Evolutionary conservation across 2,329 filamentous ascomycete genomes (phyloP).

Genomic region (Pyricularia grisea): DNA sequence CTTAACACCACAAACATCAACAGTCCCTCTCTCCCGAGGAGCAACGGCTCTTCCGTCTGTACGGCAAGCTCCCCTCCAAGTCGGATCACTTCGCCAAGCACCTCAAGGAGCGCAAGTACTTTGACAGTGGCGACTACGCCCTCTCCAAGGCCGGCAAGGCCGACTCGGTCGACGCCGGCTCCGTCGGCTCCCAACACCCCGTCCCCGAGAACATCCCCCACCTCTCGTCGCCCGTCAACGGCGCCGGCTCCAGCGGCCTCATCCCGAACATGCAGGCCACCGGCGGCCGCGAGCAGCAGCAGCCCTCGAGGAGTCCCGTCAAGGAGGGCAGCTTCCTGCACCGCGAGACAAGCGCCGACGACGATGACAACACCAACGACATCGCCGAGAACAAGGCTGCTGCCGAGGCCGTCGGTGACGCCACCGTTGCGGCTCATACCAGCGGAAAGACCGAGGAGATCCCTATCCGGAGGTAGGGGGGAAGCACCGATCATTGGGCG

Average conservation of each 20-base stretch:
- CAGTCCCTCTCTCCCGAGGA: slow-evolving; percentile 91
- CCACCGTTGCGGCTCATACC: neutral
- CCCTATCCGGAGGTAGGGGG: slow-evolving; percentile 50
- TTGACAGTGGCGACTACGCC: slow-evolving; percentile 92
- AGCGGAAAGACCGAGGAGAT: slow-evolving; percentile 35
- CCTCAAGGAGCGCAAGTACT: slow-evolving; percentile 98
- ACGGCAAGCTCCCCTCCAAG: slow-evolving; percentile 94
- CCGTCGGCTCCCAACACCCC: slow-evolving; percentile 89
- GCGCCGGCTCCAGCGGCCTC: slow-evolving; percentile 24
- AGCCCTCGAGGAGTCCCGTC: slow-evolving; percentile 60
- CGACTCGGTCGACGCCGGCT: slow-evolving; percentile 85
- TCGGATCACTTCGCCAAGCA: slow-evolving; percentile 97
- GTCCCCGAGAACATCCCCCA: slow-evolving; percentile 93
- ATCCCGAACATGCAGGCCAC: slow-evolving; percentile 8
- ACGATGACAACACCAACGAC: slow-evolving; percentile 18
- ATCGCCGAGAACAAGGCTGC: slow-evolving; percentile 2
- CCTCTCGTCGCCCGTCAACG: slow-evolving; percentile 56
- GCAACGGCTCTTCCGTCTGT: slow-evolving; percentile 91
- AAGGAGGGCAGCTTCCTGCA: slow-evolving; percentile 88
- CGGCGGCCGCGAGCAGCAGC: slow-evolving; percentile 25
- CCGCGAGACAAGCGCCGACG: slow-evolving; percentile 65
- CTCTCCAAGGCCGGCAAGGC: slow-evolving; percentile 97
- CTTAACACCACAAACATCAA: neutral
- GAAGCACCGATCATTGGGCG: neutral
- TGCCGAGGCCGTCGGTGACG: slow-evolving; percentile 19